Conservation (phyloP, 2,329 filamentous ascomycete genomes). For the Ophiostoma sp. region DNA sequence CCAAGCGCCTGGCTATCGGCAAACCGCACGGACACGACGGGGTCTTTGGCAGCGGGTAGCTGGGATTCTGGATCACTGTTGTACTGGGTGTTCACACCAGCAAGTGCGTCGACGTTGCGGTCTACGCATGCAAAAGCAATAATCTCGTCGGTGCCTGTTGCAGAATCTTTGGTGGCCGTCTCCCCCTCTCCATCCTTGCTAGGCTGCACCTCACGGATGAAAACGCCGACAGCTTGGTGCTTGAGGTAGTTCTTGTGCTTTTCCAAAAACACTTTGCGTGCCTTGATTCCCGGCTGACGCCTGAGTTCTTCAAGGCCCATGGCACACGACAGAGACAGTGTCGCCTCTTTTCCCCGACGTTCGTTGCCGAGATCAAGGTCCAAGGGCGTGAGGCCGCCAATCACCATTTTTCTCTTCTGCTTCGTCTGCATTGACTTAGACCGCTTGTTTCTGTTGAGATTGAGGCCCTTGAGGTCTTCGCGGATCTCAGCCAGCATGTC, state of each 20-base stretch:
- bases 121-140: slow-evolving; percentile 57
- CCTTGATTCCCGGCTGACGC: slow-evolving; percentile 25
- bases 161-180: neutral
- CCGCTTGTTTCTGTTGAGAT: slow-evolving; percentile 44
- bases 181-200: neutral
- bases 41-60: slow-evolving; percentile 30
- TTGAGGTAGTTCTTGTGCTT: slow-evolving; percentile 48
- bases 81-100: slow-evolving; percentile 9
- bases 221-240: slow-evolving; percentile 56
- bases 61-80: neutral
- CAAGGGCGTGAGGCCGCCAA: slow-evolving; percentile 38
- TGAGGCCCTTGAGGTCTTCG: slow-evolving; percentile 49
- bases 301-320: slow-evolving; percentile 43
- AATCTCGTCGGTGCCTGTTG: slow-evolving; percentile 36
- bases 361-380: slow-evolving; percentile 35
- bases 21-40: slow-evolving; percentile 49
- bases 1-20: slow-evolving; percentile 41
- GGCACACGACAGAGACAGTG: slow-evolving; percentile 39
- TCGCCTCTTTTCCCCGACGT: slow-evolving; percentile 31
- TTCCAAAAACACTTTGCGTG: slow-evolving; percentile 41
- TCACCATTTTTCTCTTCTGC: slow-evolving; percentile 24
- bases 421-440: slow-evolving; percentile 31
- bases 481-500: slow-evolving; percentile 64
- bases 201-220: slow-evolving; percentile 39
- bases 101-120: slow-evolving; percentile 45